Conservation (phyloP, 148 eudicot species). For the Chenopodium album region DNA sequence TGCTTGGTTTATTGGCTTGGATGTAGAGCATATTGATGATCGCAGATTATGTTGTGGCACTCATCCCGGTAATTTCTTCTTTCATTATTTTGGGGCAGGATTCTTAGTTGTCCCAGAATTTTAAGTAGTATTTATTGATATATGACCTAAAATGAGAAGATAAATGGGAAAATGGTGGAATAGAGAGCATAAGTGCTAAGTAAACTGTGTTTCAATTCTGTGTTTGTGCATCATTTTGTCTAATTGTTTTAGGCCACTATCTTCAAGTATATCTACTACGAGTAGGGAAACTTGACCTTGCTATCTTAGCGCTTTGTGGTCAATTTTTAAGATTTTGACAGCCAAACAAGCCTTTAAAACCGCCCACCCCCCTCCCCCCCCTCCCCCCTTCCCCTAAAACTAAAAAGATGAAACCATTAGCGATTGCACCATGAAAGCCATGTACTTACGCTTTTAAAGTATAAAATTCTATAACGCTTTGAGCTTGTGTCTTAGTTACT, state of each 20-base stretch:
- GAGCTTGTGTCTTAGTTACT: not conserved
- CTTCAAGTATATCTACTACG: not conserved
- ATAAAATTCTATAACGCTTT: not conserved
- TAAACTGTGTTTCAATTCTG: not conserved
- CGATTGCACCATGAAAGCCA: no score
- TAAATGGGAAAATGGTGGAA: not conserved
- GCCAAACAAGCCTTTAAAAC: not conserved
- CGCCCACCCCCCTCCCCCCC: no score
- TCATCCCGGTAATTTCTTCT: slow-evolving; percentile 56
- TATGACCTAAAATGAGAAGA: not conserved
- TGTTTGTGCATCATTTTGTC: not conserved
- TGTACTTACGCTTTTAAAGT: no score
- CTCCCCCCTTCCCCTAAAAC: no score
- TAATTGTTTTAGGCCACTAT: no score
- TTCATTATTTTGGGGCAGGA: not conserved
- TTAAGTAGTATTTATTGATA: not conserved
- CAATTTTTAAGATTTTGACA: not conserved
- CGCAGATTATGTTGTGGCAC: slow-evolving; percentile 89
- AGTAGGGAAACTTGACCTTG: not conserved
- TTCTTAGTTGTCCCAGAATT: not conserved
- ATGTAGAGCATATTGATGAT: slow-evolving; percentile 82
- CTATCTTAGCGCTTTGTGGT: not conserved
- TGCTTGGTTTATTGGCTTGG: slow-evolving; percentile 88
- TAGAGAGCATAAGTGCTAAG: not conserved
- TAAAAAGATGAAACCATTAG: no score